Percentiles rank a stretch among this genome's conserved stretches.
Evolutionary conservation across 2,329 filamentous ascomycete species (phyloP).

Genomic region (Trichoderma hamatum): DNA sequence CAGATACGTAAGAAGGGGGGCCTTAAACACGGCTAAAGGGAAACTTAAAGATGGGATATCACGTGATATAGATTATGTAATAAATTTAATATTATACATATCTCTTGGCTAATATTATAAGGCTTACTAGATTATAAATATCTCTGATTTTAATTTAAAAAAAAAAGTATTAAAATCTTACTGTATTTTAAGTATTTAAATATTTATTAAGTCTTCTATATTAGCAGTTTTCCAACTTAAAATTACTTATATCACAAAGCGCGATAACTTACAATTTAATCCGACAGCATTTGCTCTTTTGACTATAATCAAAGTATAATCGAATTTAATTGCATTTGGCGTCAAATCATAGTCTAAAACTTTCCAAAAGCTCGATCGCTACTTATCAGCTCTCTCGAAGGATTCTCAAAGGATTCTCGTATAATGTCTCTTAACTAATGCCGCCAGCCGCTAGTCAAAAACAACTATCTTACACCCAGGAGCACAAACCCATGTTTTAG

Average conservation of each 20-base stretch:
- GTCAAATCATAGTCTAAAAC: background rate
- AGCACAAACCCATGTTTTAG: background rate
- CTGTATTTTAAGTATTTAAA: background rate
- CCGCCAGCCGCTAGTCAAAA: background rate
- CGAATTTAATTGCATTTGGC: background rate
- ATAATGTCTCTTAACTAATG: background rate
- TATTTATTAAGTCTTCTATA: background rate
- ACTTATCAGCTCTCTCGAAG: background rate
- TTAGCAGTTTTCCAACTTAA: background rate
- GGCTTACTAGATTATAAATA: background rate
- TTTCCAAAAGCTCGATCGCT: background rate
- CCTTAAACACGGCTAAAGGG: background rate
- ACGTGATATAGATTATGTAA: background rate
- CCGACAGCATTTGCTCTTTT: background rate
- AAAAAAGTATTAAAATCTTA: background rate
- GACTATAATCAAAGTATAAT: background rate
- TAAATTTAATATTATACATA: background rate
- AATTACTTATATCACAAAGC: background rate
- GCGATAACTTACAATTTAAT: background rate
- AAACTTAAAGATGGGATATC: background rate
- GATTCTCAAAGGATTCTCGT: background rate
- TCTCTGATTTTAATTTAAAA: background rate
- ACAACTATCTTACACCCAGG: background rate
- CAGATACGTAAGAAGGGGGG: background rate
- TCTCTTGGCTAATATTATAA: background rate